Evolutionary conservation across 1,284 basidiomycete species (phyloP).

Genomic region (Ustilago shanxiensis): DNA sequence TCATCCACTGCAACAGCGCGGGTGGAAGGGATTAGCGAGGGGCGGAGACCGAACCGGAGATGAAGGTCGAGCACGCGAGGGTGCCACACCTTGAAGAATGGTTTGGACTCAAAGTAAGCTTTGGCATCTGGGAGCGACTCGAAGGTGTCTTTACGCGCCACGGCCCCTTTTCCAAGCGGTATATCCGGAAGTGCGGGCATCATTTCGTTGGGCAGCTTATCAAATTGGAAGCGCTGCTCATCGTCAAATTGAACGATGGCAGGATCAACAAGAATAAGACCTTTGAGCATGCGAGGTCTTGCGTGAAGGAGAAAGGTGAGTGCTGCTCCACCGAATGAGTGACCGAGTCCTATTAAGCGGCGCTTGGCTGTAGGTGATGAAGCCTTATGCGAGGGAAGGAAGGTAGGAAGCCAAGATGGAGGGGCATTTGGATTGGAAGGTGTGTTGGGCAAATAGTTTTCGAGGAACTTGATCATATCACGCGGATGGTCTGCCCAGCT

Average conservation of each 20-base stretch:
- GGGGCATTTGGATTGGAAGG: conserved; percentile 9
- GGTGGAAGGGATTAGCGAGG: conserved; percentile 21
- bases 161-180: conserved; percentile 72
- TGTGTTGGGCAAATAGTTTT: conserved; percentile 74
- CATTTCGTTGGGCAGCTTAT: conserved; percentile 22
- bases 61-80: conserved; percentile 78
- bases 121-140: conserved; percentile 66
- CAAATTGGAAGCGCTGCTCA: conserved; percentile 12
- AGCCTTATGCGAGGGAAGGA: conserved; percentile 36
- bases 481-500: conserved; percentile 80
- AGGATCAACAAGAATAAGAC: conserved; percentile 84
- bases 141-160: conserved; percentile 79
- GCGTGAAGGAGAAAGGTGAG: conserved; percentile 75
- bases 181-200: conserved; percentile 43
- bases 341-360: conserved; percentile 78
- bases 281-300: conserved; percentile 79
- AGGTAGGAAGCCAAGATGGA: conserved; percentile 48
- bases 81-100: conserved; percentile 83
- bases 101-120: conserved; percentile 73
- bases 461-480: conserved; percentile 80
- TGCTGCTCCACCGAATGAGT: conserved; percentile 75
- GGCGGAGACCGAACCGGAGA: conserved; percentile 76
- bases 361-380: conserved; percentile 38
- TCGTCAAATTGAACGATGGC: conserved; percentile 73
- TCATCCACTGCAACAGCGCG: conserved; percentile 32